Percentiles rank a stretch among this genome's conserved stretches.
phyloP scores from a whole-genome alignment of 1,284 basidiomycete species.

The Phaffia rhodozyma region DNA sequence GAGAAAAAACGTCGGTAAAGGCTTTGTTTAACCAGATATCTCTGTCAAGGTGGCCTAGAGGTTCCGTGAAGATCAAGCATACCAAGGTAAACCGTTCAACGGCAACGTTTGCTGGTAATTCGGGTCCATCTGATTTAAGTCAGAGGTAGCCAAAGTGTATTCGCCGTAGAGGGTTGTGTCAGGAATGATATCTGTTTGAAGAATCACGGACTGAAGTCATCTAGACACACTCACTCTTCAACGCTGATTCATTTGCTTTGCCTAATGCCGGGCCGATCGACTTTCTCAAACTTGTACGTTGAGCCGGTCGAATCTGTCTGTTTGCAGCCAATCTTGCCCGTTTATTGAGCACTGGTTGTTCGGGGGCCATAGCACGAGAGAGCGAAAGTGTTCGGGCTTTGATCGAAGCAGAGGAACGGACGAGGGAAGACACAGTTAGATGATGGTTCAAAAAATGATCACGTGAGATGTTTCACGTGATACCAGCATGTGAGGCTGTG shows the following conservation, averaged over 20 bases:
- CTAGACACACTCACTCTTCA: slow-evolving; percentile 4
- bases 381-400: too few species aligned
- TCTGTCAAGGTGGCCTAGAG: neutral
- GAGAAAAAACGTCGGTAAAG: too few species aligned
- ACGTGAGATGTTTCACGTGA: too few species aligned
- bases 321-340: too few species aligned
- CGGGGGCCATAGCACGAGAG: too few species aligned
- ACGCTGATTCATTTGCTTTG: slow-evolving; percentile 4
- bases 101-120: slow-evolving; percentile 59
- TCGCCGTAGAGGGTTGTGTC: neutral
- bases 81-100: slow-evolving; percentile 80
- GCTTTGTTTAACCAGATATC: neutral
- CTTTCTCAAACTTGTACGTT: neutral
- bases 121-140: slow-evolving; percentile 2
- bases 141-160: neutral
- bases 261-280: slow-evolving; percentile 1
- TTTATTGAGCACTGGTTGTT: too few species aligned
- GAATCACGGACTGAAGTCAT: too few species aligned
- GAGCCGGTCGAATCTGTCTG: too few species aligned
- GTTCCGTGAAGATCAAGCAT: slow-evolving; percentile 18
- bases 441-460: too few species aligned
- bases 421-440: too few species aligned
- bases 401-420: too few species aligned
- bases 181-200: neutral
- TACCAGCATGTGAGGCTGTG: too few species aligned